A percentile compares a stretch with the other conserved stretches of the same genome.
These are phyloP conservation scores for Lipomyces sp. DNA, from an alignment of 805 yeast genomes.

Conservation along the genomic window DNA sequence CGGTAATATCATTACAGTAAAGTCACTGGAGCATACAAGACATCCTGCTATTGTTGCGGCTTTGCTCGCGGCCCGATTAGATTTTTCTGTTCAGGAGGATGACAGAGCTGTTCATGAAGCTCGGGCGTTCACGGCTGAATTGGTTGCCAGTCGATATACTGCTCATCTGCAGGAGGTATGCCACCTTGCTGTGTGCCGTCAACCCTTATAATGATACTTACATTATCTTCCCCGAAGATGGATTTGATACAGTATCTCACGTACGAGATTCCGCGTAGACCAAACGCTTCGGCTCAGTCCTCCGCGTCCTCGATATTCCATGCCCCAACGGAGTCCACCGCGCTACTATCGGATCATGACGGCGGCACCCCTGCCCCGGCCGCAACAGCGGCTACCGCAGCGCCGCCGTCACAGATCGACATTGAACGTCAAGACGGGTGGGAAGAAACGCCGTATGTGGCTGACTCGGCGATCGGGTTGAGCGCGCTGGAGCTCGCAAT, in stretches of 20 bases:
- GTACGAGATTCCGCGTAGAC: slow-evolving; percentile 23
- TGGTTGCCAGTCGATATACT: slow-evolving; percentile 34
- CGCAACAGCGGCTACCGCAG: not conserved
- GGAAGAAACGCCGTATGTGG: slow-evolving; percentile 19
- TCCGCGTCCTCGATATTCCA: slow-evolving; percentile 5
- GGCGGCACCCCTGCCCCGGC: not conserved
- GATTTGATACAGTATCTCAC: slow-evolving; percentile 23
- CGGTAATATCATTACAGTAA: slow-evolving; percentile 5
- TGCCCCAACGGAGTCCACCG: slow-evolving; percentile 7
- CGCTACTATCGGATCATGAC: slow-evolving; percentile 4
- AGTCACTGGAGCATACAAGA: slow-evolving; percentile 29
- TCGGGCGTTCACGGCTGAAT: slow-evolving; percentile 35
- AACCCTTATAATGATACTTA: too few species aligned
- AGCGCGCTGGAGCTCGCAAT: slow-evolving; percentile 34
- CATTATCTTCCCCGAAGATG: not conserved
- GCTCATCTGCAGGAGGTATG: slow-evolving; percentile 30
- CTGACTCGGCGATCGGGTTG: slow-evolving; percentile 30
- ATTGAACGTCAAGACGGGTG: slow-evolving; percentile 19
- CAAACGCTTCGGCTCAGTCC: not conserved
- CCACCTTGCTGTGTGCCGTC: slow-evolving; percentile 6
- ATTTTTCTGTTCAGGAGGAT: slow-evolving; percentile 31
- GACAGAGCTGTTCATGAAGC: slow-evolving; percentile 34
- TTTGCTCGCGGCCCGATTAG: slow-evolving; percentile 33
- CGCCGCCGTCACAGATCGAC: slow-evolving; percentile 14
- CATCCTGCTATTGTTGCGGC: slow-evolving; percentile 37